These are phyloP conservation scores for Diophrys appendiculata DNA, from an alignment of 73 alveolate genomes.

Conservation along the genomic window DNA sequence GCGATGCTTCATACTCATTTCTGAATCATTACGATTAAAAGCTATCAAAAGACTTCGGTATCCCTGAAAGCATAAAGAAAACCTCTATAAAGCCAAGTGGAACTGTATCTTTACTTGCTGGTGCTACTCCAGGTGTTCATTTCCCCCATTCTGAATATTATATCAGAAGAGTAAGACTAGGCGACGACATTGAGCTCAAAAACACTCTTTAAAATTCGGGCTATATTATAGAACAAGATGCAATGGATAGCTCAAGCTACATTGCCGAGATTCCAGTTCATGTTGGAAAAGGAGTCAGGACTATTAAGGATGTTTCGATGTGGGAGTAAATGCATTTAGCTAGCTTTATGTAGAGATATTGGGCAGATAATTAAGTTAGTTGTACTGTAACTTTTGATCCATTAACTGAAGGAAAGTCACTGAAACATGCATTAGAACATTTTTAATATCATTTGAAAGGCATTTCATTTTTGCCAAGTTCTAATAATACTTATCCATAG, in stretches of 20 bases:
- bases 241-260: slow-evolving; percentile 15
- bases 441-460: slow-evolving; percentile 67
- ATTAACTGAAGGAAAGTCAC: slow-evolving; percentile 43
- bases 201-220: slow-evolving; percentile 33
- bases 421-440: slow-evolving; percentile 50
- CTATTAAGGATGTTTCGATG: slow-evolving; percentile 47
- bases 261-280: slow-evolving; percentile 64
- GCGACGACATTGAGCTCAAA: slow-evolving; percentile 20
- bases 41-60: slow-evolving; percentile 37
- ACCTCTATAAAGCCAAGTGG: slow-evolving; percentile 75
- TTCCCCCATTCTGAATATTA: slow-evolving; percentile 52
- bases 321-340: slow-evolving; percentile 62
- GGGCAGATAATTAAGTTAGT: slow-evolving; percentile 75
- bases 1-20: slow-evolving; percentile 53
- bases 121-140: slow-evolving; percentile 78
- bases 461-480: slow-evolving; percentile 59
- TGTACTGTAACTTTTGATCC: slow-evolving; percentile 73
- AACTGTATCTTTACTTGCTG: slow-evolving; percentile 67
- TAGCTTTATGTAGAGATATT: slow-evolving; percentile 45
- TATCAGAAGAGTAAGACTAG: slow-evolving; percentile 64
- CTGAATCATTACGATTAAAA: slow-evolving; percentile 44
- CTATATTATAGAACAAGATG: slow-evolving; percentile 56
- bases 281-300: slow-evolving; percentile 42
- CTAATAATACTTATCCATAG: slow-evolving; percentile 38
- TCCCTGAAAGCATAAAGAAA: slow-evolving; percentile 58